These are phyloP conservation scores for Cornus kousa DNA, from an alignment of 148 eudicot genomes.

Conservation along the genomic window DNA sequence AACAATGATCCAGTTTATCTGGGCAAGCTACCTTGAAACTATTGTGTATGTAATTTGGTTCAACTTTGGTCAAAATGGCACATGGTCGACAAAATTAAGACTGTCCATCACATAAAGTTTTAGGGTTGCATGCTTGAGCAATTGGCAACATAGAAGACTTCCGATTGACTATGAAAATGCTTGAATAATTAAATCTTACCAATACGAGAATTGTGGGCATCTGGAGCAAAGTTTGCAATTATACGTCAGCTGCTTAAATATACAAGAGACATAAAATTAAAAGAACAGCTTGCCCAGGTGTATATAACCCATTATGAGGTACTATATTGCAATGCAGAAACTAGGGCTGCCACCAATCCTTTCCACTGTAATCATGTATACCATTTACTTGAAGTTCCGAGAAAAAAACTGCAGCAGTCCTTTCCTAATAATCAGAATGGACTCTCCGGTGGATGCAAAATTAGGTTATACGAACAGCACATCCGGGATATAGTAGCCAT, in stretches of 20 bases:
- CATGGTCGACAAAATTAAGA: too few relatives aligned
- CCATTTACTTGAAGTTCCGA: too few relatives aligned
- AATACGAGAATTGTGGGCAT: not conserved
- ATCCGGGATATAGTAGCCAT: too few relatives aligned
- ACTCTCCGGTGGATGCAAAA: too few relatives aligned
- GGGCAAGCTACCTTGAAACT: too few relatives aligned
- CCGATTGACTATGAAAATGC: not conserved
- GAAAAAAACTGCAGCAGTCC: not conserved
- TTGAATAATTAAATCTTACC: not conserved
- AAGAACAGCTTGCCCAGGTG: not conserved
- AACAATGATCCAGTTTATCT: too few relatives aligned
- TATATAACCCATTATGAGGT: not conserved
- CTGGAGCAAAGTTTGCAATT: not conserved
- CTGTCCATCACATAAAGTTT: too few relatives aligned
- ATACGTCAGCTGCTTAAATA: not conserved
- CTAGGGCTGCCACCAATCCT: not conserved
- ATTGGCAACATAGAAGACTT: not conserved
- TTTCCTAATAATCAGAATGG: not conserved
- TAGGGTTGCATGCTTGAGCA: too few relatives aligned
- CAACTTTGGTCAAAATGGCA: too few relatives aligned
- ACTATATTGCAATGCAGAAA: too few relatives aligned
- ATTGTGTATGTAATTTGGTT: too few relatives aligned
- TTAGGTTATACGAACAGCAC: not conserved
- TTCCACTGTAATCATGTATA: not conserved
- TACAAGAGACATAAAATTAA: too few relatives aligned